Evolutionary conservation across 1,284 basidiomycete species (phyloP), one percentile per base, ranked within the genome.

Genomic region (Irpex rosettiformis): DNA sequence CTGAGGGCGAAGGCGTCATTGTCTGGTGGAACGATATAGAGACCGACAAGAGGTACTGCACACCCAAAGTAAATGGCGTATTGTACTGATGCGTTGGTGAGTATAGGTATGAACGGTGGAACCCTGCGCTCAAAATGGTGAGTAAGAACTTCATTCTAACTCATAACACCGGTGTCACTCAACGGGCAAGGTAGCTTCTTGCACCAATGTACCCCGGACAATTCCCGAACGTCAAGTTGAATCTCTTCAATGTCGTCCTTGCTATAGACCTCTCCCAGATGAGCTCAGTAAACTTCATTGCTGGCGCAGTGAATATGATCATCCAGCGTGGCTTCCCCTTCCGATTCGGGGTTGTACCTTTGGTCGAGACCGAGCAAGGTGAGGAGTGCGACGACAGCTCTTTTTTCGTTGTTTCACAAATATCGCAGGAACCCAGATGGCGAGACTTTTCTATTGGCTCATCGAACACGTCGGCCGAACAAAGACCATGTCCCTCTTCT

Each of bases 21-120:
- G 70, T 86, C 0, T 98, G 91, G 85, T 88, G 90, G 84, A 98
- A 98, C 72, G 89, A 98, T 72, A 73, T 98, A 24, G 89, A 93
- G 73, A 90, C 86, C 61, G 96, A 98, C 69, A 77, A 74, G n/a
- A 77, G 83, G 79, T 90, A 72, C 42, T 42, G 61, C 48, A 22
- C 33, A 45, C 22, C 11, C 18, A 40, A 28, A 45, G 33, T 16
- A 10, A 16, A 2, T 48, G 18, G n/a, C n/a, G n/a, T n/a, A n/a
- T n/a, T n/a, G 6, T 22, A 45, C 43, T 27, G 54, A 28, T 2
- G 18, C 11, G 16, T 0, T 22, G 49, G 24, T 21, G 21, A 22
- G 13, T 22, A 16, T 27, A 58, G 52, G 25, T 55, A 60, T 40
- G 49, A 49, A 8, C 54, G 58, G n/a, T 60, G 55, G 55, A 18